Conservation (phyloP, 1,284 basidiomycete genomes). For the Ustilago trichophora region DNA sequence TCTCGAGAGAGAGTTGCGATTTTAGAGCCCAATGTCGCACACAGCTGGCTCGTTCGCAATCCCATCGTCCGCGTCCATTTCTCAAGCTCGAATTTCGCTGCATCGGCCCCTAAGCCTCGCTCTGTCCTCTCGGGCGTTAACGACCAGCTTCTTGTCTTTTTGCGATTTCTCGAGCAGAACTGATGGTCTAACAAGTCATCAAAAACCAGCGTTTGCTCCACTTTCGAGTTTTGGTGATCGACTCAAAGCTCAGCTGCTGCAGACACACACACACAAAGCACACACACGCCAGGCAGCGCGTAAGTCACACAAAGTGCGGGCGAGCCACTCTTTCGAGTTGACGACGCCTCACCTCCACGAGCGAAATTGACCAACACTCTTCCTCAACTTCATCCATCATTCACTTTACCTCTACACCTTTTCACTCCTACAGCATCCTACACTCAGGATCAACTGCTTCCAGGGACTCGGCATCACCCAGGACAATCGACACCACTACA, state of each 20-base stretch:
- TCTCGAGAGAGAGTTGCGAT: too few species aligned
- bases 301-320: too few species aligned
- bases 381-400: not conserved
- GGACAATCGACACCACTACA: too few species aligned
- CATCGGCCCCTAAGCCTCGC: not conserved
- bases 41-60: slow-evolving; percentile 9
- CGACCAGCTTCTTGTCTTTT: not conserved
- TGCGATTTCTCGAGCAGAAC: too few species aligned
- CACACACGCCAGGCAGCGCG: too few species aligned
- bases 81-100: not conserved
- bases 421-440: not conserved
- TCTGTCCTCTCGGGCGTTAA: not conserved
- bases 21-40: not conserved
- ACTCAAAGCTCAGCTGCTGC: slow-evolving; percentile 12
- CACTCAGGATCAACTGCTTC: not conserved
- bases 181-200: not conserved
- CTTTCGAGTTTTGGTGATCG: slow-evolving; percentile 28
- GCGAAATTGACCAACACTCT: slow-evolving; percentile 7
- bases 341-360: slow-evolving; percentile 35
- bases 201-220: slow-evolving; percentile 6
- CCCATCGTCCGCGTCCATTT: too few species aligned
- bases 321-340: slow-evolving; percentile 18
- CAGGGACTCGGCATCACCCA: too few species aligned
- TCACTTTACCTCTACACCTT: not conserved
- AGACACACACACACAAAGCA: not conserved